Conservation (phyloP, 352 stramenopile species). For the Phytophthora melonis region DNA sequence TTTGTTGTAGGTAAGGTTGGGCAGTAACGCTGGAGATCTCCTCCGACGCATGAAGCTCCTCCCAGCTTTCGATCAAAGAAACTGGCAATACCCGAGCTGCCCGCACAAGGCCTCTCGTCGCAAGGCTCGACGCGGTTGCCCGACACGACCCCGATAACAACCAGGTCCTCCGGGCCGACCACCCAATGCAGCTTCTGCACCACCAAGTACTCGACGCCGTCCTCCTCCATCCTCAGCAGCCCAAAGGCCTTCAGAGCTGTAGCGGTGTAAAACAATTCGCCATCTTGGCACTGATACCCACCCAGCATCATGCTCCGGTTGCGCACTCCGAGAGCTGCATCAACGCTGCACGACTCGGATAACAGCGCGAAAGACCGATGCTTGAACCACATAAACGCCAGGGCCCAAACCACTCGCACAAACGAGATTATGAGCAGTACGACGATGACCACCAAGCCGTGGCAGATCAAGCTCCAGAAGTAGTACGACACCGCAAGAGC, state of each 20-base stretch:
- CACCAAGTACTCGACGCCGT: constrained; percentile 16
- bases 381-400: constrained; percentile 21
- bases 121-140: constrained; percentile 32
- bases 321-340: constrained; percentile 18
- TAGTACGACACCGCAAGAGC: constrained; percentile 31
- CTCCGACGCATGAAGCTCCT: too few relatives aligned
- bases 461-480: constrained; percentile 26
- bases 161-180: too few relatives aligned
- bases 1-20: too few relatives aligned
- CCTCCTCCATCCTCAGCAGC: constrained; percentile 25
- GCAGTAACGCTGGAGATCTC: too few relatives aligned
- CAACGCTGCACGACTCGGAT: constrained; percentile 21
- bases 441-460: constrained; percentile 22
- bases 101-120: constrained; percentile 15
- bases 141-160: too few relatives aligned
- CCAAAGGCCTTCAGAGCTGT: constrained; percentile 23
- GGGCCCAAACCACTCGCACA: constrained; percentile 1
- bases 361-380: constrained; percentile 19
- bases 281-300: constrained; percentile 18
- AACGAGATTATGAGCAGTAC: too few relatives aligned
- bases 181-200: too few relatives aligned
- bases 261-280: constrained; percentile 23
- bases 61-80: constrained; percentile 21
- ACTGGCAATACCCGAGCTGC: constrained; percentile 14
- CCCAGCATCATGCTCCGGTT: constrained; percentile 18